Evolutionary conservation across 2,329 filamentous ascomycete species (phyloP), one percentile per base, ranked within the genome.

Genomic region (Sporothrix protearum): DNA sequence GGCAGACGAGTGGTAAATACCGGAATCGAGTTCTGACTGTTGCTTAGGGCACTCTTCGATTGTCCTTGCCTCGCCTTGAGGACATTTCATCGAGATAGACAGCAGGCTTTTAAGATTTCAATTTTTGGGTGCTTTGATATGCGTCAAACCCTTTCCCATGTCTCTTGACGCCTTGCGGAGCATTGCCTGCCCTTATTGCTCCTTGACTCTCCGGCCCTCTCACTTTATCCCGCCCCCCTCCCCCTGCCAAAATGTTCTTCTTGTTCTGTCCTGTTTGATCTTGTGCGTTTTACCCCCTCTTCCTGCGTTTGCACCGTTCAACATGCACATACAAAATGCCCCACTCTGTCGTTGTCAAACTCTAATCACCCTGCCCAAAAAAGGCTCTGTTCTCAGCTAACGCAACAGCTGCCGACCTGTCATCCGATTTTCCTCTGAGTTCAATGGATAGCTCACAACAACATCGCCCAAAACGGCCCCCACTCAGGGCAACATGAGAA

Each of bases 11-110:
- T 33, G 42, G 64, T 39, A 30, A 36, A 64, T 67, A 55, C 47
- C 47, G 57, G 69, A 64, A 42, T 61, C 61, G 68, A 69, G 33
- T 55, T 59, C 39, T 69, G 68, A 69, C 64, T 67, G 64, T 14
- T 22, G 45, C 25, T 12, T 25, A 49, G 49, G n/a, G 25, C 7
- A 10, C 12, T 16, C 49, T 19, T 12, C 9, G 42, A 33, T 47
- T 16, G 25, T 30, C 42, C 7, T 28, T 10, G 10, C 16, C n/a
- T 10, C 2, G 14, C 14, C 12, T 14, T 14, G 2, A 30, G 49
- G 42, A 33, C 42, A n/a, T 45, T 6, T 45, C 59, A 64, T 64
- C 33, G 59, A 64, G 59, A 64, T 28, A 39, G 55, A n/a, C 28
- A 61, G n/a, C 19, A 9, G 3, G 33, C 30, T 8, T 8, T 25